A percentile compares a stretch with the other conserved stretches of the same genome.
phyloP scores from a whole-genome alignment of 2,329 filamentous ascomycete genomes.

The Periglandula ipomoeae region DNA sequence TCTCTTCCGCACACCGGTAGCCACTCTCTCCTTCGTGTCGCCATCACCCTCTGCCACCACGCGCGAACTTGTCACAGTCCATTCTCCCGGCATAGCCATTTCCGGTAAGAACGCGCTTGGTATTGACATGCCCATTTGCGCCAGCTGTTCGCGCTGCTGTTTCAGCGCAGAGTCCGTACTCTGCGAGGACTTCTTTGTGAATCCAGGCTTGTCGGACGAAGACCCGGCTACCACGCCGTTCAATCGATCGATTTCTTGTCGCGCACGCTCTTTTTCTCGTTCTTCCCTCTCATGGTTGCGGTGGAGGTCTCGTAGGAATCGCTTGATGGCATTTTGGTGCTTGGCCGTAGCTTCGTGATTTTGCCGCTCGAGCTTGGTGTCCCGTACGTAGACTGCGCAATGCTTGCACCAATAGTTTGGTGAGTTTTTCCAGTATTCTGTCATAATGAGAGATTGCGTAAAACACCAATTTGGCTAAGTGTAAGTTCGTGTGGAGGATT shows the following conservation, averaged over 20 bases:
- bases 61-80: conserved; percentile 63
- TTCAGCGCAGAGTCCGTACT: conserved; percentile 56
- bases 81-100: conserved; percentile 83
- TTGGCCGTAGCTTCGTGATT: conserved; percentile 83
- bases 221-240: conserved; percentile 58
- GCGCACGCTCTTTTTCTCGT: conserved; percentile 72
- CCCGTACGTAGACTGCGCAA: conserved; percentile 81
- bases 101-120: conserved; percentile 70
- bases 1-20: conserved; percentile 52
- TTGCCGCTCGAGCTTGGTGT: conserved; percentile 79
- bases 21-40: conserved; percentile 31
- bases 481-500: too few species aligned
- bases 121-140: conserved; percentile 75
- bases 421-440: conserved; percentile 98
- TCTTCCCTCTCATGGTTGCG: conserved; percentile 72
- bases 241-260: conserved; percentile 75
- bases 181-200: not conserved
- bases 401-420: conserved; percentile 98
- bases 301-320: conserved; percentile 82
- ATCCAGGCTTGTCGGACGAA: not conserved
- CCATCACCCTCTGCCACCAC: conserved; percentile 36
- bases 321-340: conserved; percentile 80
- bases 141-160: conserved; percentile 78
- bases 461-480: not conserved
- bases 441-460: conserved; percentile 48